Evolutionary conservation across 192 early-diverging fungal species (phyloP), one percentile per base, ranked within the genome.

Genomic region (Coemansia sp.): DNA sequence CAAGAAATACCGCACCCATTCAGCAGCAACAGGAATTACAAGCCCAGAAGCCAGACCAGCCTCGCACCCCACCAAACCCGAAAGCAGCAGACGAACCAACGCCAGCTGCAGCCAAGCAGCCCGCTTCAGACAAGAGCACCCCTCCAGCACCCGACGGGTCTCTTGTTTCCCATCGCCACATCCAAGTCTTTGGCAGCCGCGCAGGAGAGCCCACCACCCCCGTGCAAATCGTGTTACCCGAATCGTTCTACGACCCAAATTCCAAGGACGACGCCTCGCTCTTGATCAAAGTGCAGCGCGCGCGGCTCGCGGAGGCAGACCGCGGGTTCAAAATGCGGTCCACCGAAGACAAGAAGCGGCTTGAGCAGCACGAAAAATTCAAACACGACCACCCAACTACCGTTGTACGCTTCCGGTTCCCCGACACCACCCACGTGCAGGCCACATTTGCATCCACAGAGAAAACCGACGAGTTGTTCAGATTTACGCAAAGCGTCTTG

Each of bases 181-280:
- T 84, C 11, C 71, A 66, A 23, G 82, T 92, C 5, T 91, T 84
- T 68, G 69, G 70, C 14, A 83, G 87, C 0, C 88, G 87, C 45
- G 45, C 85, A 2, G 69, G 78, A 9, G 68, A 69, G 15, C 33
- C 77, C 0, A 62, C 65, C 4, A 64, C 76, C 11, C 69, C 76
- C 6, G 73, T 76, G 26, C 79, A 72, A 10, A 44, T 93, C 62
- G 89, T 92, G 21, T 77, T 95, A 14, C 95, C 95, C 2, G 93
- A 93, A 33, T 90, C 93, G 23, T 97, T 95, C 74, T 98, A 94
- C 83, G 86, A 91, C 49, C 69, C 93, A 9, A 76, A 87, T 0
- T 45, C 88, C 6, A 26, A 2, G 1, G 75, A 85, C 57, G 95
- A 99, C 68, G 75, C 95, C 51, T 83, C 87, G 60, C 68, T 85